Base-by-base conservation (phyloP, 208 protist species). In the Trypanosoma grayi region DNA sequence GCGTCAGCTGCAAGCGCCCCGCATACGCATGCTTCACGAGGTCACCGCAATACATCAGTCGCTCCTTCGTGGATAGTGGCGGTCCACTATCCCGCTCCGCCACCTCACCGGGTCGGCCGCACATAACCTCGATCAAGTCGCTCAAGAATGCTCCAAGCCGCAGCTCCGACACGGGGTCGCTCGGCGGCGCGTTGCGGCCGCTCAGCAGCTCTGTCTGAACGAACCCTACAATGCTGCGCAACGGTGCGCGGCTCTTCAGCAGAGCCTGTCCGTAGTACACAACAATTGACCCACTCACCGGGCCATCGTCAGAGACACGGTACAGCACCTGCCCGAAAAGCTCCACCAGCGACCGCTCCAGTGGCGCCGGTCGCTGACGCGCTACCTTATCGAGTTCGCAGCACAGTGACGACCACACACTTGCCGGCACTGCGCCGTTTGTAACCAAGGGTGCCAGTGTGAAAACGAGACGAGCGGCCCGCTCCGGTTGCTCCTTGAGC, bases 101-200 rank as follows among this genome's bases (percentile, higher is more conserved):
- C 24, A 24, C 27, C 2, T 27, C 24, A 18, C 11, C 48, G 10
- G 33, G 20, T 31, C 7, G 13, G 45, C 1, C 50, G 46, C 50
- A 59, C 33, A 93, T 70, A 4, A 67, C 55, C 46, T 79, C 53
- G 39, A 94, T 70, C 11, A 95, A 48, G 39, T 95, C 89, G 37
- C 80, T 90, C 34, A 95, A 52, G 67, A 95, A 95, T 2, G 79
- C 83, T 22, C 77, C 67, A 6, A 95, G 65, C 10, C 79, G 70
- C 36, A 84, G 36, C 20, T 66, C 52, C 6, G 57, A 70, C 3
- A 41, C 43, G 2, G 45, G 34, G n/a, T 70, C 39, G 13, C 41
- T 61, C 5, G 69, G 62, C n/a, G 68, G 68, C 11, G 53, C 33
- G 62, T 81, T 85, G 14, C 75, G 79, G 18, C 77, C 78, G 37